A percentile compares a stretch with the other conserved stretches of the same genome.
Conservation (phyloP, 192 early-diverging fungal species). For the Pecoramyces ruminantium region DNA sequence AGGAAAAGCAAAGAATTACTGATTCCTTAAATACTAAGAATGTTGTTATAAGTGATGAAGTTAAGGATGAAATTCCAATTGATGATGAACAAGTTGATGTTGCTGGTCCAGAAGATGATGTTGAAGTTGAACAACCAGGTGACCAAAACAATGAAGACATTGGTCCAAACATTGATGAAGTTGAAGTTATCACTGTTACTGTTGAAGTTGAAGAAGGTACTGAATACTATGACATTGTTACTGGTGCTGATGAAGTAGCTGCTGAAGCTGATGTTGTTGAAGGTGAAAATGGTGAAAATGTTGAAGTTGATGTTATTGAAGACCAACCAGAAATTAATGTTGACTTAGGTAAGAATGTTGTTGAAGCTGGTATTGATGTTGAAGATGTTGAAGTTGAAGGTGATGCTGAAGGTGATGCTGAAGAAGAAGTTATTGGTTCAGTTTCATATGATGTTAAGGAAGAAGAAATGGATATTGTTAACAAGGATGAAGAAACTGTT, state of each 20-base stretch:
- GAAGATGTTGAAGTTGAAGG: background rate
- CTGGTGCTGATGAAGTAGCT: no score
- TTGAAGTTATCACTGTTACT: background rate
- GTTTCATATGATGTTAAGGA: background rate
- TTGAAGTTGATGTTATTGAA: background rate
- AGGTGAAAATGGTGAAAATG: background rate
- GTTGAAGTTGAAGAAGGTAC: background rate
- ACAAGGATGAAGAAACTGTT: background rate
- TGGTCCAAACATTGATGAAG: background rate
- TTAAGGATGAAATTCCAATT: background rate
- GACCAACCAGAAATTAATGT: background rate
- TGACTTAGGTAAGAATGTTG: background rate
- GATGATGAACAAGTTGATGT: no score
- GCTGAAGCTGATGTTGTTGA: background rate
- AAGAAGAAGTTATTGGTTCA: background rate
- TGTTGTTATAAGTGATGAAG: no score
- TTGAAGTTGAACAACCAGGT: background rate
- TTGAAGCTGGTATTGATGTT: background rate
- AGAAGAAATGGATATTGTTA: background rate
- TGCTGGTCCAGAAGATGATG: background rate
- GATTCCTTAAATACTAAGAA: background rate
- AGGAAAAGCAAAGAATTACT: background rate
- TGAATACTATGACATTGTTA: background rate
- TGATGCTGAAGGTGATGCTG: background rate
- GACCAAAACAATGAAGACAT: background rate